Conservation (phyloP, 805 yeast species). For the Hanseniaspora taiwanica region DNA sequence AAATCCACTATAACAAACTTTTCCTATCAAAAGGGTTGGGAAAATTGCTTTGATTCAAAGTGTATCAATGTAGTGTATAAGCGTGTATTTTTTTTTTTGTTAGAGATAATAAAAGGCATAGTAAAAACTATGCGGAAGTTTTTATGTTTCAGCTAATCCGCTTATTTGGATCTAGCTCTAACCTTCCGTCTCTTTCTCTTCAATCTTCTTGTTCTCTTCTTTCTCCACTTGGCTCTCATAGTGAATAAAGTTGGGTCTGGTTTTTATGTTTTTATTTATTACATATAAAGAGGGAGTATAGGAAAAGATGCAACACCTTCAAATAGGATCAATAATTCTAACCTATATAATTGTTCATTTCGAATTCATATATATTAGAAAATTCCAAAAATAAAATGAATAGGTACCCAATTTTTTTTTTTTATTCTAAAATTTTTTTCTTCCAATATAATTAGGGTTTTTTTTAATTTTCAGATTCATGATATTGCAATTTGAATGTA, state of each 20-base stretch:
- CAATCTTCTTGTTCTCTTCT: constrained; percentile 99
- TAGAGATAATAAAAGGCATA: background rate
- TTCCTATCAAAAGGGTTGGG: constrained; percentile 1
- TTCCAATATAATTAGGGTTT: too few species aligned
- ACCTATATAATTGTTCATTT: too few species aligned
- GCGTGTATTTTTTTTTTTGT: background rate
- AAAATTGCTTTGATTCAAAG: background rate
- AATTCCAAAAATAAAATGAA: too few species aligned
- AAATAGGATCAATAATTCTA: too few species aligned
- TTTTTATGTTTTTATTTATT: constrained; percentile 6
- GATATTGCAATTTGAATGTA: too few species aligned
- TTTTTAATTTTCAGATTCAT: too few species aligned
- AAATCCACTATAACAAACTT: background rate
- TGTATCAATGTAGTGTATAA: constrained; percentile 1
- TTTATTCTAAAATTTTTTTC: too few species aligned
- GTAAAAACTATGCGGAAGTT: background rate
- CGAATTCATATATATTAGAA: too few species aligned
- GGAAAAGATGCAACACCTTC: background rate
- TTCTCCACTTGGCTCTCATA: constrained; percentile 99
- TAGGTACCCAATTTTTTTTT: too few species aligned
- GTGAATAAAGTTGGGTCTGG: constrained; percentile 19
- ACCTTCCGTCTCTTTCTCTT: constrained; percentile 99
- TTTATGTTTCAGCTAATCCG: constrained; percentile 21
- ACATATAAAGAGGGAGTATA: background rate
- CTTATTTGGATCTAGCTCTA: constrained; percentile 98